Base-by-base conservation (phyloP, 1,284 basidiomycete species). In the Boletus hoseneyae region DNA sequence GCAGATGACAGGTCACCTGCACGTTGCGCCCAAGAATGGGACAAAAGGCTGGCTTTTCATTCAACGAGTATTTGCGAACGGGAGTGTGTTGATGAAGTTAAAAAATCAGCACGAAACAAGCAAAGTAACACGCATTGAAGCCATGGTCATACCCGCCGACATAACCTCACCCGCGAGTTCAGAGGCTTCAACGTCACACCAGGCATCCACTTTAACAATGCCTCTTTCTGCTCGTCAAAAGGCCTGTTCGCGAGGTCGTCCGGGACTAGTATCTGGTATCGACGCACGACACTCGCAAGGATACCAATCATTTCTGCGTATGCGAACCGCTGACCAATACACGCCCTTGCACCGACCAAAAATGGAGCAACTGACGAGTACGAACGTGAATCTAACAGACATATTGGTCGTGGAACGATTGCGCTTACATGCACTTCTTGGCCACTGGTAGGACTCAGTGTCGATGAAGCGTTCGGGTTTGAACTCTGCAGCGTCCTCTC, bases 401-500 rank as follows among this genome's bases (percentile, higher is more conserved):
- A n/a, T 3, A 18, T 25, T 8, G 13, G 1, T 21, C 38, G 9
- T 8, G 4, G 1, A 23, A 32, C 8, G 10, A 25, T 10, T 1
- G 18, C 15, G 8, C 63, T 52, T 41, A 64, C 61, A 66, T 32
- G 64, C 69, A 33, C 65, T 48, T 44, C 67, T 65, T n/a, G 70
- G 71, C 72, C 72, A 74, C 19, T 64, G 59, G 39, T 70, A 70
- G 2, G 62, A 56, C 12, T 60, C 59, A 0, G 62, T 69, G 42
- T 76, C 74, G 25, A 80, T 64, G 66, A 78, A 80, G 0, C 76
- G 70, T 48, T 79, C 75, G 1, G 73, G 75, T 30, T 62, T 70
- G 62, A 73, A 77, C 25, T 67, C 63, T 23, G 65, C 60, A 0
- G 65, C 66, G 42, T 80, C 78, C 3, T 51, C 42, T 12, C 78